A percentile compares a stretch with the other conserved stretches of the same genome.
phyloP scores from a whole-genome alignment of 2,329 filamentous ascomycete genomes.

The Hawksworthiomyces lignivorus region DNA sequence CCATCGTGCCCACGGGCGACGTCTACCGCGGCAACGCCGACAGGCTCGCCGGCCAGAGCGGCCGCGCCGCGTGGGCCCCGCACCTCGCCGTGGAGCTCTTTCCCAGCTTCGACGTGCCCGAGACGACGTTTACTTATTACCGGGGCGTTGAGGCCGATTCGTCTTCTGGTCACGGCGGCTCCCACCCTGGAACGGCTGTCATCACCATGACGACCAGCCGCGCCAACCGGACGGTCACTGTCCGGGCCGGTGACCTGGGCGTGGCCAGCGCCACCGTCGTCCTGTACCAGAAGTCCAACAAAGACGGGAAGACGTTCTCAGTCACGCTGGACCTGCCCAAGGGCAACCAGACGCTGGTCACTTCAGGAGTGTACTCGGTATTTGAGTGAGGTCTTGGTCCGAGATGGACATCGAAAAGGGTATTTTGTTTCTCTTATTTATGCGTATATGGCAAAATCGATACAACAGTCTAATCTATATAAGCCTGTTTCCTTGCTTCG shows the following conservation, averaged over 20 bases:
- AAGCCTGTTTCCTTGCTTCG: no score
- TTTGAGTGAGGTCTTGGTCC: slow-evolving; percentile 1
- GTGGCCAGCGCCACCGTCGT: background rate
- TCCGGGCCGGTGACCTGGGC: background rate
- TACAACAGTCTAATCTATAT: no score
- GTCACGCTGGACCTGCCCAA: background rate
- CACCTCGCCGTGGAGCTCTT: slow-evolving; percentile 24
- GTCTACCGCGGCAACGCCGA: slow-evolving; percentile 26
- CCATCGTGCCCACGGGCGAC: slow-evolving; percentile 25
- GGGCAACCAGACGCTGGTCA: slow-evolving; percentile 1
- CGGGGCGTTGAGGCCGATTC: slow-evolving; percentile 6
- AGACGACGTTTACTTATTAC: slow-evolving; percentile 9
- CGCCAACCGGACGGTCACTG: background rate
- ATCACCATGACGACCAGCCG: slow-evolving; percentile 1
- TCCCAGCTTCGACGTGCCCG: slow-evolving; percentile 19
- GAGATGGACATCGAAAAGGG: no score
- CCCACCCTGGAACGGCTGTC: background rate
- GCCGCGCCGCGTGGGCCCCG: slow-evolving; percentile 18
- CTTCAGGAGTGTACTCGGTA: background rate
- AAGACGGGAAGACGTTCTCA: background rate
- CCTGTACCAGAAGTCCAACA: slow-evolving; percentile 3
- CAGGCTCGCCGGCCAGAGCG: slow-evolving; percentile 18
- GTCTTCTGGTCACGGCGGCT: no score
- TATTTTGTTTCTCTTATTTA: no score
- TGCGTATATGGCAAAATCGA: no score